Conservation (phyloP, 441 rosid genomes). For the Manihot esculenta region DNA sequence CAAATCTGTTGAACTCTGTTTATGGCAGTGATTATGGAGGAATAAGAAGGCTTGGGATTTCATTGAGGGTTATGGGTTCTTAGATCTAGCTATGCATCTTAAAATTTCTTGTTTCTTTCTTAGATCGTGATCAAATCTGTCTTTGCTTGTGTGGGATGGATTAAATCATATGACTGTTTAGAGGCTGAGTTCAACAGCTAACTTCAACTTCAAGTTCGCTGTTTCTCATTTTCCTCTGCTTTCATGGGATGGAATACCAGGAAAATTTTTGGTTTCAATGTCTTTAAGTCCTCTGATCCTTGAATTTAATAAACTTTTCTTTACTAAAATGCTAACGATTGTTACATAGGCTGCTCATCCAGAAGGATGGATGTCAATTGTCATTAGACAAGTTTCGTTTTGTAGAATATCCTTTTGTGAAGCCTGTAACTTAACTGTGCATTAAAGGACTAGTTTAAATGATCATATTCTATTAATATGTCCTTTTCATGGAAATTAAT, state of each 20-base stretch:
- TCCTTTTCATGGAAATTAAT: not conserved
- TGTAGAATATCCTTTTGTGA: not conserved
- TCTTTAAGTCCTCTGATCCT: not conserved
- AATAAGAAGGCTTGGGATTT: not conserved
- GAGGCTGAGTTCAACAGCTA: not conserved
- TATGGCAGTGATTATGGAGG: not conserved
- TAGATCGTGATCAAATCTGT: not conserved
- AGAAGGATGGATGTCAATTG: not conserved
- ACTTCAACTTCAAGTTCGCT: conserved; percentile 5
- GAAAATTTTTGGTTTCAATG: not conserved
- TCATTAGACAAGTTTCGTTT: not conserved
- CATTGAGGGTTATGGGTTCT: not conserved
- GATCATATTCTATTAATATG: not conserved
- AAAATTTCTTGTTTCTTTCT: not conserved
- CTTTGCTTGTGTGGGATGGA: not conserved
- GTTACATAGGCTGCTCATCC: not conserved
- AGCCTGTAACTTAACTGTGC: not conserved
- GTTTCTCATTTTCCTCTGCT: not conserved
- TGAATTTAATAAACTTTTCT: not conserved
- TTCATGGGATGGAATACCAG: not conserved
- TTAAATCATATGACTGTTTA: not conserved
- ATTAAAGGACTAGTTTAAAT: not conserved
- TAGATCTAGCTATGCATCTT: not conserved
- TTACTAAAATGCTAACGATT: not conserved
- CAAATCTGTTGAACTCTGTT: not conserved